phyloP scores from a whole-genome alignment of 75 land plant species.

The Ceratopteris richardii region DNA sequence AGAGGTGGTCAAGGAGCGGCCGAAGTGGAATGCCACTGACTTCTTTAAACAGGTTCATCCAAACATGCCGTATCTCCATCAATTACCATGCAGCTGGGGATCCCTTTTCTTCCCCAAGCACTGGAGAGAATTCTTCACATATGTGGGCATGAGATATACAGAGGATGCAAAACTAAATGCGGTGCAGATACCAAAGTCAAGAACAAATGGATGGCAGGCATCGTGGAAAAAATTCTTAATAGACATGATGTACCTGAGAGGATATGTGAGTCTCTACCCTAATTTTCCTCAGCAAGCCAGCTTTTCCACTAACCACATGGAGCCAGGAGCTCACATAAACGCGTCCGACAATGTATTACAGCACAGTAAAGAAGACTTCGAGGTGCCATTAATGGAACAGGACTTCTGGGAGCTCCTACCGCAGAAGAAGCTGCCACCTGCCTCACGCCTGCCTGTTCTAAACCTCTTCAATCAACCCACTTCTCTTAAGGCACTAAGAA shows the following conservation, averaged over 20 bases:
- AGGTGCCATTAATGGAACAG: constrained; percentile 34
- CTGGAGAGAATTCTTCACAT: constrained; percentile 49
- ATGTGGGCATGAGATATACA: constrained; percentile 40
- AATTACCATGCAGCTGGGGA: too few species aligned
- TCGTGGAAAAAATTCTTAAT: too few species aligned
- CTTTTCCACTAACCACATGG: too few species aligned
- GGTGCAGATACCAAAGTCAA: constrained; percentile 85
- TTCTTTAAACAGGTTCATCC: constrained; percentile 26
- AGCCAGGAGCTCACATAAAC: too few species aligned
- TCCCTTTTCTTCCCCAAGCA: too few species aligned
- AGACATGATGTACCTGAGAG: constrained; percentile 42
- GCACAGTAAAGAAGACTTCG: constrained; percentile 37
- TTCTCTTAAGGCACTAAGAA: constrained; percentile 63
- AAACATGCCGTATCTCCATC: too few species aligned
- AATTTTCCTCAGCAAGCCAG: constrained; percentile 45
- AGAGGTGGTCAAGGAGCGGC: constrained; percentile 42
- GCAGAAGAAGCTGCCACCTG: constrained; percentile 56
- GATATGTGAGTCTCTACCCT: constrained; percentile 44
- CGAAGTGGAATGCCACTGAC: constrained; percentile 41
- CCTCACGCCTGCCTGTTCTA: constrained; percentile 74
- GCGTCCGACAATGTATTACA: constrained; percentile 28
- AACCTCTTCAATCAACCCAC: constrained; percentile 94
- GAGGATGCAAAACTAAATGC: constrained; percentile 36
- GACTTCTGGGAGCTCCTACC: constrained; percentile 59
- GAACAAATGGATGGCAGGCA: too few species aligned